A percentile compares a stretch with the other conserved stretches of the same genome.
Conservation (phyloP, 805 yeast species). For the Candida ponderosae region DNA sequence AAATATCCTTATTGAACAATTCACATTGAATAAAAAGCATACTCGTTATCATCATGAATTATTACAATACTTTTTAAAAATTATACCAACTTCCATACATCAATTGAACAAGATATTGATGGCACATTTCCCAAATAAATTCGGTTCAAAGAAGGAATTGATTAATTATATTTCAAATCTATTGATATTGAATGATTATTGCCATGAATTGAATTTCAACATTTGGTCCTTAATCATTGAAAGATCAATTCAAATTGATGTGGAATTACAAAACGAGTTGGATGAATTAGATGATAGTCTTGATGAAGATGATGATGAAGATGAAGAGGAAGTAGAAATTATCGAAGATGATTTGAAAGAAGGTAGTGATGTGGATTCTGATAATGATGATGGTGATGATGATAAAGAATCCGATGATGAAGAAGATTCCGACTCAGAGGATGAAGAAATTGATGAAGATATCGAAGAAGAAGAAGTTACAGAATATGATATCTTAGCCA, state of each 20-base stretch:
- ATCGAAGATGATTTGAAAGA: constrained; percentile 22
- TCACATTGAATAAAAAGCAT: constrained; percentile 27
- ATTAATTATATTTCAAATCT: constrained; percentile 62
- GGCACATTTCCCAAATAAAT: constrained; percentile 72
- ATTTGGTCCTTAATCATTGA: constrained; percentile 81
- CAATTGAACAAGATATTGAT: constrained; percentile 52
- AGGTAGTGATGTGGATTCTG: constrained; percentile 17
- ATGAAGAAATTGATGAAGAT: constrained; percentile 23
- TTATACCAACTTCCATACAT: constrained; percentile 77
- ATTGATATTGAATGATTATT: constrained; percentile 53
- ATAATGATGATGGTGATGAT: constrained; percentile 26
- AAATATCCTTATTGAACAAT: constrained; percentile 55
- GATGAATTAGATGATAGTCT: constrained; percentile 79
- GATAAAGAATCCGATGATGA: constrained; percentile 24
- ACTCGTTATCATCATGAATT: constrained; percentile 55
- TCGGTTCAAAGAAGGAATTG: constrained; percentile 44
- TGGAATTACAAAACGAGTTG: constrained; percentile 80
- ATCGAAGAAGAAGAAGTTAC: constrained; percentile 22
- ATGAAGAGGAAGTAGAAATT: constrained; percentile 22
- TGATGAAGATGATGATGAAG: constrained; percentile 41
- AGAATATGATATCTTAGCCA: constrained; percentile 17
- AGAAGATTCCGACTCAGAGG: constrained; percentile 24
- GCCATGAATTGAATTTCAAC: constrained; percentile 64
- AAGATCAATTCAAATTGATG: constrained; percentile 78
- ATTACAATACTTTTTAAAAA: constrained; percentile 52